Base-by-base conservation (phyloP, 2,329 filamentous ascomycete species). In the Aspergillus floridensis region DNA sequence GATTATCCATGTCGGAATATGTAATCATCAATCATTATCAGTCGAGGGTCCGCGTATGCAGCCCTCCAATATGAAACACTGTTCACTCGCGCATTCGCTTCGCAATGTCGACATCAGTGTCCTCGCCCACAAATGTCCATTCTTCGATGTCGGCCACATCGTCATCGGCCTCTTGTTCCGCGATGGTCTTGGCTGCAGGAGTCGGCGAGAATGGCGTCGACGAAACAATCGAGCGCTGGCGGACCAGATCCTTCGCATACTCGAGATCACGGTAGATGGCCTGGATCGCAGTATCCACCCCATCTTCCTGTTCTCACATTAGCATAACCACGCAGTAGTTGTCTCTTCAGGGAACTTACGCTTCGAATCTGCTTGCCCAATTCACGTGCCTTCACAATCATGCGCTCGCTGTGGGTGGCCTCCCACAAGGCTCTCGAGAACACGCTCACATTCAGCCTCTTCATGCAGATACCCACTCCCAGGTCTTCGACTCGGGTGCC, bases 231-330 rank as follows among this genome's bases (percentile, higher is more conserved):
- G 71, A 72, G 52, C 75, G 78, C 69, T 87, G 85, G 74, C 89
- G 90, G 73, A 96, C 89, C 49, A 98, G 81, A 16, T 88, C 89
- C 74, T 86, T 90, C 41, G 95, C 93, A 69, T 97, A 97, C 72
- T 98, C 95, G 58, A 98, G 83, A 73, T 98, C 93, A 47, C 95
- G 89, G 73, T 98, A 99, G 58, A 99, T 91, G 61, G 87, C 90
- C 74, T 96, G 91, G 63, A 98, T 95, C 5, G 93, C 95, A 5
- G 84, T 90, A 51, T 89, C 87, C n/a, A 97, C 92, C 38, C 95
- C 95, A 65, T 92, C 87, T 74, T 99, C 93, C 89, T 96, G 63
- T 59, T 31, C 56, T 24, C 8, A 14, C 62, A 12, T 69, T 67
- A 71, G 79, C 68, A 4, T 11, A 16, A n/a, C 5, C 38, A 12